Conservation (phyloP, 805 yeast species). For the Metschnikowia dekortorum region DNA sequence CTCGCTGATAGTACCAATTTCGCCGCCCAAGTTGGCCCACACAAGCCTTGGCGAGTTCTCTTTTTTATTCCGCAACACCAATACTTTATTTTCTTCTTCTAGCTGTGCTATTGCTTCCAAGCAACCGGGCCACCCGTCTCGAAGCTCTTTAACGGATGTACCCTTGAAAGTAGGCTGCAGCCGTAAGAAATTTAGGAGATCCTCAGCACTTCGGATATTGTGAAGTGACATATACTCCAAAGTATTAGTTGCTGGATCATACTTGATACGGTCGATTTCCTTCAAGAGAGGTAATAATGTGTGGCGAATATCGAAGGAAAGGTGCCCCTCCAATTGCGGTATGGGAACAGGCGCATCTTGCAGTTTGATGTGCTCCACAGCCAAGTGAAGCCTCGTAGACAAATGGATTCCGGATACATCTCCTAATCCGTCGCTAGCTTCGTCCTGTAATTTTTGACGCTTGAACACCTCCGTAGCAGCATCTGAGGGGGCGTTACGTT, state of each 20-base stretch:
- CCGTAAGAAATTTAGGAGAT: slow-evolving; percentile 66
- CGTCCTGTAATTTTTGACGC: slow-evolving; percentile 26
- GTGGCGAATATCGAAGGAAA: slow-evolving; percentile 56
- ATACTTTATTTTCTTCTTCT: slow-evolving; percentile 69
- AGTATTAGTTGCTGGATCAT: slow-evolving; percentile 56
- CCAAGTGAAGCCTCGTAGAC: slow-evolving; percentile 83
- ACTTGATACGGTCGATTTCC: slow-evolving; percentile 72
- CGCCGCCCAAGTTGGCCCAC: slow-evolving; percentile 84
- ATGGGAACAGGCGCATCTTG: slow-evolving; percentile 68
- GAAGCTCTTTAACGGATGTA: slow-evolving; percentile 69
- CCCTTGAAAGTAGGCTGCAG: slow-evolving; percentile 87
- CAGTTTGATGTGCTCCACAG: slow-evolving; percentile 81
- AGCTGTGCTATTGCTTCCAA: slow-evolving; percentile 70
- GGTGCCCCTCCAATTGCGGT: slow-evolving; percentile 59
- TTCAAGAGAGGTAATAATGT: slow-evolving; percentile 68
- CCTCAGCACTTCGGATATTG: slow-evolving; percentile 78
- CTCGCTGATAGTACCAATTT: slow-evolving; percentile 64
- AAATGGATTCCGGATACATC: slow-evolving; percentile 54
- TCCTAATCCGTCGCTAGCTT: slow-evolving; percentile 9
- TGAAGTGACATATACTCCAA: slow-evolving; percentile 86
- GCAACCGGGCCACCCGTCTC: slow-evolving; percentile 95
- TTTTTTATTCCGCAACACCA: slow-evolving; percentile 86
- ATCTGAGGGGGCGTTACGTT: slow-evolving; percentile 14
- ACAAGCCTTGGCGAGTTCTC: slow-evolving; percentile 89
- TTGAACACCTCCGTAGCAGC: slow-evolving; percentile 31